Conservation (phyloP, 805 yeast genomes). For the Spathaspora passalidarum region DNA sequence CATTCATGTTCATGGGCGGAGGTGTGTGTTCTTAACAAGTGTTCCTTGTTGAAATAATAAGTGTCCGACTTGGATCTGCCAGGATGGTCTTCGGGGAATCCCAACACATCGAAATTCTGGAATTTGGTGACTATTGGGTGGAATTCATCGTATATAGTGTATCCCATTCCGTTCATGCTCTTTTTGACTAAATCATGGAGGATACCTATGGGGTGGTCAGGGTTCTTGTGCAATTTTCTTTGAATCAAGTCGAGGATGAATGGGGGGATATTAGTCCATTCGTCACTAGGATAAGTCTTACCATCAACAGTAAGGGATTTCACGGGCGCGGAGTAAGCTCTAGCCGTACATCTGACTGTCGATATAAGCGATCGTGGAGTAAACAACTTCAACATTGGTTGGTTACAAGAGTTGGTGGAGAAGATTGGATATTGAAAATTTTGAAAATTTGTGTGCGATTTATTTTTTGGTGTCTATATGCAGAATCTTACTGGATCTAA, state of each 20-base stretch:
- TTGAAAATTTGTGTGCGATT: background rate
- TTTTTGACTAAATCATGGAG: constrained; percentile 69
- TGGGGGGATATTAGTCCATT: constrained; percentile 83
- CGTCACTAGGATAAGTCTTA: constrained; percentile 56
- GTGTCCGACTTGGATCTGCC: constrained; percentile 93
- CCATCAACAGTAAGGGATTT: constrained; percentile 37
- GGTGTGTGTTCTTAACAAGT: constrained; percentile 86
- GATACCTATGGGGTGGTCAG: constrained; percentile 87
- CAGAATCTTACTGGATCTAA: background rate
- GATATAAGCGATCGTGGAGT: background rate
- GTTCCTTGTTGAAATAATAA: constrained; percentile 74
- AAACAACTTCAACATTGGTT: constrained; percentile 2
- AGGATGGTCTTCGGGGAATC: constrained; percentile 89
- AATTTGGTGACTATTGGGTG: constrained; percentile 76
- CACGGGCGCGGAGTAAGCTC: constrained; percentile 1
- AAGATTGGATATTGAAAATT: constrained; percentile 1
- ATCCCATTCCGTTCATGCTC: constrained; percentile 63
- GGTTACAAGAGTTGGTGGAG: background rate
- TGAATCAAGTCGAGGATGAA: constrained; percentile 66
- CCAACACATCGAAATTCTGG: constrained; percentile 89
- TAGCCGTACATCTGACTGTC: background rate
- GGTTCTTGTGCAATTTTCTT: constrained; percentile 68
- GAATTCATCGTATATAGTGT: constrained; percentile 76
- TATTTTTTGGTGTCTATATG: background rate
- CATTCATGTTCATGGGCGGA: constrained; percentile 95